Base-by-base conservation (phyloP, 108 stramenopile genomes). In the Epithemia pelagica region DNA sequence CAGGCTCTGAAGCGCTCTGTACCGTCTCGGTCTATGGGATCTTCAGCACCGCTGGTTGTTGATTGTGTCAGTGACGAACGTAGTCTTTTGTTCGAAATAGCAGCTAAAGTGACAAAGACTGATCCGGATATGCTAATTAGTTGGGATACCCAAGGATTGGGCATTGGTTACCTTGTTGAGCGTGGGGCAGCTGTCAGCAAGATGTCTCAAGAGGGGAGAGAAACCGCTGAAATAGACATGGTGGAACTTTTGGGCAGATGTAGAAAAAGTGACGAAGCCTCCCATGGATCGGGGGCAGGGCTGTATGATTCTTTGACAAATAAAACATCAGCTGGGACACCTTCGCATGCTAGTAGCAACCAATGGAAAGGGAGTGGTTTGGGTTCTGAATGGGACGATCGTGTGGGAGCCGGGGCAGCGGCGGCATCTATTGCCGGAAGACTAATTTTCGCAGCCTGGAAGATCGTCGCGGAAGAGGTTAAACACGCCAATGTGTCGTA, bases 401-500 rank as follows among this genome's bases (percentile, higher is more conserved):
- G 81, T 7, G 92, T 94, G n/a, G 92, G 92, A 2, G 87, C 92
- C 21, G 92, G 92, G 19, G 88, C 85, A 67, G 92, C 89, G 53
- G 89, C 92, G 30, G 77, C 92, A 26, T 91, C 90, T 0, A 87
- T 91, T 58, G 88, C 86, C 32, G 90, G 90, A n/a, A 73, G 90
- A n/a, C 72, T 95, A 1, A 77, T 92, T 23, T 78, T 89, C 61
- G 77, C 85, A 46, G 83, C 67, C 10, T 87, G 87, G 87, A 91
- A 90, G 61, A 86, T 91, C 37, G 77, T 86, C 21, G 78, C 83
- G n/a, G 94, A 95, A 58, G 90, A 90, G 74, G 86, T 83, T 23
- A 94, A 94, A 62, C 93, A 94, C 56, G 79, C 85, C 0, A 94
- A 94, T 62, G 77, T 76, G 51, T 94, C 93, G 2, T 94, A 91